A percentile compares a stretch with the other conserved stretches of the same genome.
Conservation (phyloP, 2,329 filamentous ascomycete genomes). For the Chrysoporthe puriensis region DNA sequence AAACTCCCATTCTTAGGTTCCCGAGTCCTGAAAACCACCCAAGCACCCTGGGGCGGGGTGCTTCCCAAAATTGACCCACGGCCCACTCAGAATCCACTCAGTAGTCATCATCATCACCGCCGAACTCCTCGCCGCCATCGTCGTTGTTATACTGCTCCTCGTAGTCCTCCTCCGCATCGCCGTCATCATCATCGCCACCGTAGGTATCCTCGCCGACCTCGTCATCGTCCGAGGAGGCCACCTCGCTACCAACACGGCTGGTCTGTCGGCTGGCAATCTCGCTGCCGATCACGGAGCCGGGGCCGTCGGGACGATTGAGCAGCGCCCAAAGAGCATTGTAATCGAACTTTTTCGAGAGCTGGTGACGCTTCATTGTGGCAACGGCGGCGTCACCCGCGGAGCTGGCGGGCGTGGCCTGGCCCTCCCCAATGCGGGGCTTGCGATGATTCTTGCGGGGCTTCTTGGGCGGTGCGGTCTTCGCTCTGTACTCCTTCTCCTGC, state of each 20-base stretch:
- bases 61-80: neutral
- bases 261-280: constrained; percentile 41
- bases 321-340: constrained; percentile 66
- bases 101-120: constrained; percentile 14
- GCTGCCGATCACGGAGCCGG: constrained; percentile 56
- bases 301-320: constrained; percentile 52
- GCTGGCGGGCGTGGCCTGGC: constrained; percentile 66
- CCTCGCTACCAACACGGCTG: constrained; percentile 40
- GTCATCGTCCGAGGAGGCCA: constrained; percentile 31
- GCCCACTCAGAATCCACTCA: constrained; percentile 1
- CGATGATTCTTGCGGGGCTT: constrained; percentile 54
- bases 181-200: constrained; percentile 10
- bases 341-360: constrained; percentile 76
- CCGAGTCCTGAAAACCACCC: neutral
- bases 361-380: constrained; percentile 68
- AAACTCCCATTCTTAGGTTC: neutral
- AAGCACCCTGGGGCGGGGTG: neutral
- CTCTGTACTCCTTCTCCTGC: constrained; percentile 79
- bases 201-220: constrained; percentile 19
- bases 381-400: constrained; percentile 71
- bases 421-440: constrained; percentile 64
- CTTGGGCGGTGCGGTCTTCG: constrained; percentile 67
- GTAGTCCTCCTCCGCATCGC: constrained; percentile 9
- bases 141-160: constrained; percentile 7
- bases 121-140: constrained; percentile 20